These are phyloP conservation scores for Thuidium tamariscinum DNA, from an alignment of 225 moss, liverwort and hornwort genomes.

Conservation along the genomic window DNA sequence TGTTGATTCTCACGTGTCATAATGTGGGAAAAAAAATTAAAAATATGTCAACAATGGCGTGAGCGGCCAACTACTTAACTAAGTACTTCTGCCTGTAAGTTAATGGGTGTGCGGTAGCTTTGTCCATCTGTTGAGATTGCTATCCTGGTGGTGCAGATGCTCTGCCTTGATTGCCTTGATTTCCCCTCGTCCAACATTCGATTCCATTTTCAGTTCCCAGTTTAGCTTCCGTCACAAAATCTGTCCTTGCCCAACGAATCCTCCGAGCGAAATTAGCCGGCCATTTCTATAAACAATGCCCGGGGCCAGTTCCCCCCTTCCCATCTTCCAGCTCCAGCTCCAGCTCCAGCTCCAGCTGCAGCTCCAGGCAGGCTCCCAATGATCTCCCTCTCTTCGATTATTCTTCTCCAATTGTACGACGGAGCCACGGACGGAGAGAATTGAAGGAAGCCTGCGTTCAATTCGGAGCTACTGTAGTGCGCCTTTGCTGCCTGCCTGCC, in stretches of 20 bases:
- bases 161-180: neutral
- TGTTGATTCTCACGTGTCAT: fast-evolving
- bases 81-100: too few species aligned
- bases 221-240: neutral
- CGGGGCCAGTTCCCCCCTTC: too few species aligned
- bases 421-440: neutral
- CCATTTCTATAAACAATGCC: neutral
- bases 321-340: too few species aligned
- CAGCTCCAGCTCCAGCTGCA: too few species aligned
- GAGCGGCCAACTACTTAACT: too few species aligned
- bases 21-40: too few species aligned
- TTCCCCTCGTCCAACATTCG: neutral
- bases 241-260: neutral
- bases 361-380: neutral
- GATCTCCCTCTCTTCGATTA: neutral
- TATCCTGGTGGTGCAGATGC: neutral
- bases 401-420: neutral
- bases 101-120: too few species aligned
- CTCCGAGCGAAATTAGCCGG: neutral
- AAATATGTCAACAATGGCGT: too few species aligned
- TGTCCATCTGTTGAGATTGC: too few species aligned
- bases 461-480: neutral
- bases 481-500: too few species aligned
- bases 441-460: neutral
- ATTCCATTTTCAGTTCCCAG: neutral